Conservation (phyloP, 805 yeast genomes). For the Wickerhamomyces canadensis region DNA sequence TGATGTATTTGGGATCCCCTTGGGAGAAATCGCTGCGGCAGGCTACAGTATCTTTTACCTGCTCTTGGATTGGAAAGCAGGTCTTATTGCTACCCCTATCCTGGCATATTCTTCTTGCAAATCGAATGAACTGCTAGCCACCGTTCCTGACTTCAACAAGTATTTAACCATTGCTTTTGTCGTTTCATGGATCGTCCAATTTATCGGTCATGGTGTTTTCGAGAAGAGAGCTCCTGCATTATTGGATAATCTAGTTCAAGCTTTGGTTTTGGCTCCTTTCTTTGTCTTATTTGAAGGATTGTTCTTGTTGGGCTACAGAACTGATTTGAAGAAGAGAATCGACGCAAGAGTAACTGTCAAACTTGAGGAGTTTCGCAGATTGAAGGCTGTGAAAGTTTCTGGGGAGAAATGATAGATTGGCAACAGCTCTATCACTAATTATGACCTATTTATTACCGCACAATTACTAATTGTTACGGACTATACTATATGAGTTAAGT, state of each 20-base stretch:
- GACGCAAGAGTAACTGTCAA: conserved; percentile 31
- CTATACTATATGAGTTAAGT: no score
- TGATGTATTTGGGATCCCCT: conserved; percentile 28
- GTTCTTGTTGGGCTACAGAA: conserved; percentile 58
- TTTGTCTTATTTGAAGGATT: conserved; percentile 78
- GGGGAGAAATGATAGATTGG: no score
- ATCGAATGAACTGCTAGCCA: conserved; percentile 22
- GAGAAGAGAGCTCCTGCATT: conserved; percentile 86
- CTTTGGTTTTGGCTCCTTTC: conserved; percentile 85
- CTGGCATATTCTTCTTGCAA: conserved; percentile 26
- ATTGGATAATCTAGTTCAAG: conserved; percentile 75
- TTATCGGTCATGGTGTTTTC: conserved; percentile 79
- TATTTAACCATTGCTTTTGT: conserved; percentile 34
- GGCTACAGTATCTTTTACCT: conserved; percentile 55
- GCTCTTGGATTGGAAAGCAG: conserved; percentile 46
- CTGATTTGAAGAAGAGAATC: conserved; percentile 33
- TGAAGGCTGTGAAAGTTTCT: no score
- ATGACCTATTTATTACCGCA: no score
- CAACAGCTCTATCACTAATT: no score
- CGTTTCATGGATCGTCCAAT: conserved; percentile 74
- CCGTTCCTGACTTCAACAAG: conserved; percentile 10
- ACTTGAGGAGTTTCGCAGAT: conserved; percentile 15
- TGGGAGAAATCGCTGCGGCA: conserved; percentile 41
- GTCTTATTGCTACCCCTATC: conserved; percentile 37
- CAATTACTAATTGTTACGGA: no score